Conservation (phyloP, 2,329 filamentous ascomycete genomes). For the Metarhizium humberi region DNA sequence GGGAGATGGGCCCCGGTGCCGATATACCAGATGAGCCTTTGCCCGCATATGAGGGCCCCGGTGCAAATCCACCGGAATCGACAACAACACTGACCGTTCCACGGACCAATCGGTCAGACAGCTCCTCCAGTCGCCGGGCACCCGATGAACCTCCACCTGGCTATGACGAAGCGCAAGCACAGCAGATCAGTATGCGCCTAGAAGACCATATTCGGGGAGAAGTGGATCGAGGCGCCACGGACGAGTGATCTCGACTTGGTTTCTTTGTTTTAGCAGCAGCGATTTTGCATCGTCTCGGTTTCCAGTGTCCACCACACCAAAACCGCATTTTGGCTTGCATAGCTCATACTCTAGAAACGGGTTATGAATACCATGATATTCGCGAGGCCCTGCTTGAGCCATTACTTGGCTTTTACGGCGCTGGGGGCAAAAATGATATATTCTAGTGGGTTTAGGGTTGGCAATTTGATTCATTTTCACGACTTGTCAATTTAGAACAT, state of each 20-base stretch:
- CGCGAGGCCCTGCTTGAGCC: constrained; percentile 3
- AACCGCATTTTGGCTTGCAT: background rate
- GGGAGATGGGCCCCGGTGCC: constrained; percentile 54
- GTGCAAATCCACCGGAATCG: constrained; percentile 20
- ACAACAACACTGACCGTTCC: constrained; percentile 15
- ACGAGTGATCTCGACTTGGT: constrained; percentile 12
- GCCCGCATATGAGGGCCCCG: constrained; percentile 69
- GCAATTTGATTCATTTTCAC: background rate
- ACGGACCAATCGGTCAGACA: constrained; percentile 23
- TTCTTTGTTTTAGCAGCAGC: background rate
- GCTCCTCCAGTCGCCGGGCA: constrained; percentile 29
- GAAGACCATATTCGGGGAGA: constrained; percentile 68
- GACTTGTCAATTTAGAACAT: background rate
- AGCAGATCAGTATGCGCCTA: constrained; percentile 47
- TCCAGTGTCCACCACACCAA: background rate
- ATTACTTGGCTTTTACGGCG: constrained; percentile 3
- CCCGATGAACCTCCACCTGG: constrained; percentile 76
- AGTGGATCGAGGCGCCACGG: constrained; percentile 46
- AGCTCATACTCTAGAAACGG: background rate
- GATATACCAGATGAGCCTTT: constrained; percentile 75
- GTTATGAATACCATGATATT: constrained; percentile 1
- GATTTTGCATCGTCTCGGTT: background rate
- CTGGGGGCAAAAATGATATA: background rate
- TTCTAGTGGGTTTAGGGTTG: background rate
- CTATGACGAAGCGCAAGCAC: constrained; percentile 85